Base-by-base conservation (phyloP, 2,329 filamentous ascomycete genomes). In the Elsinoe batatas region DNA sequence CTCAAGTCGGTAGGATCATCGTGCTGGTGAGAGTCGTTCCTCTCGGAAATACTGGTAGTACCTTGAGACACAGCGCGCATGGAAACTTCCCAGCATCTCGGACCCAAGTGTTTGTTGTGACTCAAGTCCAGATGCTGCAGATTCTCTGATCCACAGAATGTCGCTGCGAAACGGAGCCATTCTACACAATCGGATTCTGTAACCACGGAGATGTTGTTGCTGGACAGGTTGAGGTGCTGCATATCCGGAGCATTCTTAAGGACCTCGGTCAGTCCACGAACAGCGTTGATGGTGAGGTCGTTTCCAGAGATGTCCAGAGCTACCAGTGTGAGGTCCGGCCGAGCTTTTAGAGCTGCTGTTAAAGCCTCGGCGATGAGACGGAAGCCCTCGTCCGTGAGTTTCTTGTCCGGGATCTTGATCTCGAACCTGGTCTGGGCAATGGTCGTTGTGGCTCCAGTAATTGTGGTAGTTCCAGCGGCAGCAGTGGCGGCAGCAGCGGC, bases 261-360 rank as follows among this genome's bases (percentile, higher is more conserved):
- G 33, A 76, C 65, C 17, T 65, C 62, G 1, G 71, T 70, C 3
- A 79, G 66, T 42, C 67, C 67, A 7, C 62, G 63, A 15, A 79
- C 67, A 3, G 72, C 69, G 6, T 59, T 57, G 4, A 69, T 66
- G 0, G 73, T 77, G 30, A 79, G 66, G 8, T 60, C 58, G 59
- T 78, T 79, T 26, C 67, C 68, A 37, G 67, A 67, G 3, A 79
- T 63, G 58, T 74, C 71, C 18, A 79, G 63, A 57, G 76, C 74
- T 35, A 74, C 72, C 10, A 79, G 64, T 26, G 63, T 68, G n/a
- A 72, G 62, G 18, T 62, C 61, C 8, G 49, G 46, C 13, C 57
- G 49, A 6, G 62, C 61, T 5, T 49, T 54, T 54, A 77, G 64
- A 7, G 72, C 73, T 17, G 64, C 60, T 15, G 70, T 60, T 8